These are phyloP conservation scores for Penicillium coprophilum DNA, from an alignment of 495 filamentous ascomycete genomes.

Conservation along the genomic window DNA sequence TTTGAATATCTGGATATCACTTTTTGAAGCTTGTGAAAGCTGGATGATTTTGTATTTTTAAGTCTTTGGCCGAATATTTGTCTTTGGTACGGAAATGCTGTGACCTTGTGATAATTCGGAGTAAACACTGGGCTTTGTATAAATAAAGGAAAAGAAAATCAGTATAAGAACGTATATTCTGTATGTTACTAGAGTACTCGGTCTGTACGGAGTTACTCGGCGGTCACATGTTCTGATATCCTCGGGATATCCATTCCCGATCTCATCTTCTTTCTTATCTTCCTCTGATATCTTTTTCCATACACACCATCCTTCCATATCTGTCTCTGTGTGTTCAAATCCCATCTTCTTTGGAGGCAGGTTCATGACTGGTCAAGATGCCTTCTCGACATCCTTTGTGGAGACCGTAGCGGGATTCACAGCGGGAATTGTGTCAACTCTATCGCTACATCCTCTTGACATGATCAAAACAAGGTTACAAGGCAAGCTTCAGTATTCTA, in stretches of 20 bases:
- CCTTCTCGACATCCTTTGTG: slow-evolving; percentile 71
- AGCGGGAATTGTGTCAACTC: slow-evolving; percentile 80
- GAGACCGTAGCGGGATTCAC: slow-evolving; percentile 89
- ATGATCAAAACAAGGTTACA: slow-evolving; percentile 95
- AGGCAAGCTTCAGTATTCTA: slow-evolving; percentile 45
- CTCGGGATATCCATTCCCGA: neutral
- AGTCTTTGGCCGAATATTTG: slow-evolving; percentile 2
- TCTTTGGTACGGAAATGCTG: neutral
- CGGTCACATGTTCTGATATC: neutral
- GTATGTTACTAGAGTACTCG: neutral
- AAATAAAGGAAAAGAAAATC: neutral
- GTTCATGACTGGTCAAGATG: slow-evolving; percentile 52
- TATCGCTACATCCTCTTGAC: slow-evolving; percentile 73
- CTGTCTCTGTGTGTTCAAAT: neutral
- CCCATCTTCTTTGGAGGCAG: neutral
- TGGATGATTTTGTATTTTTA: slow-evolving; percentile 2
- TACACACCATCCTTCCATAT: neutral
- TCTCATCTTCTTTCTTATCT: neutral
- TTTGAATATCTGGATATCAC: neutral
- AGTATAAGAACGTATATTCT: neutral
- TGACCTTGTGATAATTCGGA: neutral
- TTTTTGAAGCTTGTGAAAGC: neutral
- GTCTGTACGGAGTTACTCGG: neutral
- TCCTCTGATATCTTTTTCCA: neutral
- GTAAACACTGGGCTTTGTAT: neutral